Evolutionary conservation across 768 basidiomycete genomes (phyloP).

Genomic region (Lenzites betulinus): DNA sequence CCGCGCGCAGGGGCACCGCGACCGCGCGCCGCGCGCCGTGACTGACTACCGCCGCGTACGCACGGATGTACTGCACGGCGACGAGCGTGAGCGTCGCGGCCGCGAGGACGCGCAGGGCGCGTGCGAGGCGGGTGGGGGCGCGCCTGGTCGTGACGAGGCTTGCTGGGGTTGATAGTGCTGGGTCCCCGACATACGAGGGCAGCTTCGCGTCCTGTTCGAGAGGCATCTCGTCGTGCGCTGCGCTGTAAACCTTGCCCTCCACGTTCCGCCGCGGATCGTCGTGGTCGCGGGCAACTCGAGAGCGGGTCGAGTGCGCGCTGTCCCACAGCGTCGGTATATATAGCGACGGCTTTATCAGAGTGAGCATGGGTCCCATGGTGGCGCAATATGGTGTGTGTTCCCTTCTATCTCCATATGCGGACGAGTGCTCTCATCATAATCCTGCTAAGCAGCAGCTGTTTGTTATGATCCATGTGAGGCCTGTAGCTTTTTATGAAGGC

Average conservation of each 20-base stretch:
- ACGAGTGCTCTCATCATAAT: too few species aligned
- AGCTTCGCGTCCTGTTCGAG: background rate
- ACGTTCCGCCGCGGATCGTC: too few species aligned
- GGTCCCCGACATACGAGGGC: background rate
- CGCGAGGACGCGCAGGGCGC: background rate
- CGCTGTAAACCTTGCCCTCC: background rate
- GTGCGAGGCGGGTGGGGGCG: background rate
- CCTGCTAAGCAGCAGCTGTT: background rate
- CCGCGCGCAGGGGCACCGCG: constrained; percentile 14
- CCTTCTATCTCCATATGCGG: too few species aligned
- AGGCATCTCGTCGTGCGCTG: background rate
- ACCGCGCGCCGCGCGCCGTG: background rate
- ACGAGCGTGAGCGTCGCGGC: background rate
- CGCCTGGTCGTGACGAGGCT: background rate
- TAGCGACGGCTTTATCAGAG: background rate
- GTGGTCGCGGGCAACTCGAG: too few species aligned
- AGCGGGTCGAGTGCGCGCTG: background rate
- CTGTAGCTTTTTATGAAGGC: too few species aligned
- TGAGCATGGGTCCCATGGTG: constrained; percentile 3
- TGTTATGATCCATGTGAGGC: background rate
- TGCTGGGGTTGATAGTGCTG: too few species aligned
- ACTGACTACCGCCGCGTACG: background rate
- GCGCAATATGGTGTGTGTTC: constrained; percentile 1
- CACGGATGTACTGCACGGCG: background rate
- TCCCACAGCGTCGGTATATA: background rate